A percentile compares a stretch with the other conserved stretches of the same genome.
Conservation (phyloP, 2,329 filamentous ascomycete genomes). For the Fonsecaea erecta region DNA sequence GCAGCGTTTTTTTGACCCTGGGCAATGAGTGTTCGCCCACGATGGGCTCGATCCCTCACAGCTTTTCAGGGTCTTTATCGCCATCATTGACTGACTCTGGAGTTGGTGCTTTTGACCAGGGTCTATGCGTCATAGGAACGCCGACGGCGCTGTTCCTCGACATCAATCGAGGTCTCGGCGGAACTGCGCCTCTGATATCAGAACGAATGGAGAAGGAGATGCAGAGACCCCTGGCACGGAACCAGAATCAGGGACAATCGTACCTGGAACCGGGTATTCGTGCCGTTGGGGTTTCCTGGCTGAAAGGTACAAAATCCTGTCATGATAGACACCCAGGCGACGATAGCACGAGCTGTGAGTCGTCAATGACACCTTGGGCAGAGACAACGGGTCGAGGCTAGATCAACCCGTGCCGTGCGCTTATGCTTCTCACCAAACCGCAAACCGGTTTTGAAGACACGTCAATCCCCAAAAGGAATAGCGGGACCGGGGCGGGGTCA, state of each 20-base stretch:
- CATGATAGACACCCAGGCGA: conserved; percentile 24
- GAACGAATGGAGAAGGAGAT: not conserved
- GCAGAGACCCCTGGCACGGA: conserved; percentile 9
- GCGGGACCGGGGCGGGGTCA: not conserved
- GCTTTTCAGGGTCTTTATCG: conserved; percentile 21
- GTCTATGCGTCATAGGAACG: conserved; percentile 18
- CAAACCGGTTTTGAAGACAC: conserved; percentile 30
- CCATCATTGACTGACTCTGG: conserved; percentile 12
- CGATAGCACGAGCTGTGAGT: conserved; percentile 3
- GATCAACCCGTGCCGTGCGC: conserved; percentile 5
- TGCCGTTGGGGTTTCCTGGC: not conserved
- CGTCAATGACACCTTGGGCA: conserved; percentile 1
- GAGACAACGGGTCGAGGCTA: conserved; percentile 27
- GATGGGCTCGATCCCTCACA: not conserved
- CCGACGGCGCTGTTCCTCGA: not conserved
- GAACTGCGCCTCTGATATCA: conserved; percentile 11
- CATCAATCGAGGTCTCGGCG: not conserved
- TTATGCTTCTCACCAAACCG: conserved; percentile 15
- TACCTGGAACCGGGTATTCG: conserved; percentile 11
- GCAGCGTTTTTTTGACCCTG: not conserved
- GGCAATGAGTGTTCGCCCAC: not conserved
- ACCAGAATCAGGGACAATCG: conserved; percentile 20
- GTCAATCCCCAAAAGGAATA: not conserved
- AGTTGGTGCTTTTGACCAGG: not conserved
- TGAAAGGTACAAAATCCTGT: conserved; percentile 4